Percentiles rank a stretch among this genome's conserved stretches.
These are phyloP conservation scores for Solanum megistacrolobum DNA, from an alignment of 257 asterid genomes.

Conservation along the genomic window DNA sequence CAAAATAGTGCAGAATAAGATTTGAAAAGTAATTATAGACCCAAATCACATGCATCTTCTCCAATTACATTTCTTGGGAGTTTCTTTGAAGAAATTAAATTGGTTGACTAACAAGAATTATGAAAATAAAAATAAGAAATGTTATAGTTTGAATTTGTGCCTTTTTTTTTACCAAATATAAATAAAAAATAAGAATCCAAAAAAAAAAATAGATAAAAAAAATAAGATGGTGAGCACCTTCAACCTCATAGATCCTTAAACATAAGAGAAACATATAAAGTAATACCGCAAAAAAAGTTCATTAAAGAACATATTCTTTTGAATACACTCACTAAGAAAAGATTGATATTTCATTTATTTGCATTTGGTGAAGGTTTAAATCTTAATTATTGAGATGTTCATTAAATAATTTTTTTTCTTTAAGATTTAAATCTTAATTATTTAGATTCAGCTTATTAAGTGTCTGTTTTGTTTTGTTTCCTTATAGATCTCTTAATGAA, in stretches of 20 bases:
- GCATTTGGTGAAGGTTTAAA: neutral
- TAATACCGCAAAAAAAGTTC: too few species aligned
- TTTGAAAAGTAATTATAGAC: neutral
- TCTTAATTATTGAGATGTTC: too few species aligned
- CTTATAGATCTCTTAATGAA: neutral
- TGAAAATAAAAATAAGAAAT: neutral
- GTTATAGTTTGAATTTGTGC: neutral
- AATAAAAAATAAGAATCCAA: neutral
- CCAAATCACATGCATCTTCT: neutral
- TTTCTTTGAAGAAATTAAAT: neutral
- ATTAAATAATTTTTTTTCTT: too few species aligned
- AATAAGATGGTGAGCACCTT: neutral
- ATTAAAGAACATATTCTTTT: too few species aligned
- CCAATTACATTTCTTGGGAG: neutral
- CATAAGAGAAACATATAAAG: too few species aligned
- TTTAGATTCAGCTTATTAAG: too few species aligned
- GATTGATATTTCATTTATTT: too few species aligned
- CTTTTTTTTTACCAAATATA: neutral
- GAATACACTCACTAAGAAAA: too few species aligned
- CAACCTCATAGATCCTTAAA: too few species aligned
- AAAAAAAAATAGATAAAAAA: neutral
- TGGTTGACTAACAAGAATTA: neutral
- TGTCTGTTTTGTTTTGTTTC: too few species aligned
- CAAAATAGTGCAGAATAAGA: neutral
- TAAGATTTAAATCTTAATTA: too few species aligned